These are phyloP conservation scores for Daucus carota DNA, from an alignment of 129 eudicot species.

Conservation along the genomic window DH1_v3.0 NC_030384.2:45172501-45173000, in stretches of 20 bases:
- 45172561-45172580: no score
- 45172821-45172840: constrained; percentile 16
- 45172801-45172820: constrained; percentile 13
- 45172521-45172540: not conserved
- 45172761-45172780: not conserved
- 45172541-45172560: not conserved
- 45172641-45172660: not conserved
- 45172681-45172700: not conserved
- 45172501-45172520: not conserved
- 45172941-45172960: constrained; percentile 54
- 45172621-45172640: not conserved
- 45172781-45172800: not conserved
- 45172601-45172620: not conserved
- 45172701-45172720: not conserved
- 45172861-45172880: constrained; percentile 26
- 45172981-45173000: not conserved
- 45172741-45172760: not conserved
- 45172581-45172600: not conserved
- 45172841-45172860: constrained; percentile 16
- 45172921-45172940: constrained; percentile 48
- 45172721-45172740: not conserved
- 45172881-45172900: constrained; percentile 53
- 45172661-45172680: not conserved
- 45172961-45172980: constrained; percentile 23
- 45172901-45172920: constrained; percentile 44